A percentile compares a stretch with the other conserved stretches of the same genome.
Conservation (phyloP, 768 basidiomycete species). For the Tylopilus subfusipes region DNA sequence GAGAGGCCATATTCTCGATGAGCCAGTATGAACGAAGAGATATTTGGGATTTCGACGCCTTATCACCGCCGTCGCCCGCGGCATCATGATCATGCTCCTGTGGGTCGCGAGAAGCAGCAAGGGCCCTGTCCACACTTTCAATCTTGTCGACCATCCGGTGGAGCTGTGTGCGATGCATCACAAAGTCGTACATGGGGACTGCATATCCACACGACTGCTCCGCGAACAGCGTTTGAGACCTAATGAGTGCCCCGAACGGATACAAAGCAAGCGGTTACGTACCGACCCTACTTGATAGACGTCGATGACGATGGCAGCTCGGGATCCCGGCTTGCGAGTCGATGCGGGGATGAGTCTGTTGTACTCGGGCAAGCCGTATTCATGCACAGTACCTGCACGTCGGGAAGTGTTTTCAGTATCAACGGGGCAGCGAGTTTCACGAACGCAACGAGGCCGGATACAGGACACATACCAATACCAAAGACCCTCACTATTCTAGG, state of each 20-base stretch:
- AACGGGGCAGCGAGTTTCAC: too few relatives aligned
- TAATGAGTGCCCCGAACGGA: neutral
- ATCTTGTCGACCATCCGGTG: slow-evolving; percentile 37
- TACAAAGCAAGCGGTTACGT: slow-evolving; percentile 4
- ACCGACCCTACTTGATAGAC: slow-evolving; percentile 55
- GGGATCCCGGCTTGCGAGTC: slow-evolving; percentile 53
- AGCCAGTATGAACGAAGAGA: slow-evolving; percentile 56
- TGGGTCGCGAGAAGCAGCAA: slow-evolving; percentile 1
- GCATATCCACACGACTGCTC: slow-evolving; percentile 65
- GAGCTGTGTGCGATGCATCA: slow-evolving; percentile 52
- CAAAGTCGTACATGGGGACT: slow-evolving; percentile 60
- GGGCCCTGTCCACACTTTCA: slow-evolving; percentile 40
- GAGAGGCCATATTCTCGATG: slow-evolving; percentile 43
- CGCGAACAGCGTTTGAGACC: neutral
- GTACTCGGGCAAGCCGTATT: slow-evolving; percentile 63
- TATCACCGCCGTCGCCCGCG: neutral
- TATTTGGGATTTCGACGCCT: slow-evolving; percentile 10
- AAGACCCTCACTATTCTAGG: slow-evolving; percentile 57
- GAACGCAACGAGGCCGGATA: neutral
- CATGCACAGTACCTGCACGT: slow-evolving; percentile 51
- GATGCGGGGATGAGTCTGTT: slow-evolving; percentile 45
- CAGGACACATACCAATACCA: slow-evolving; percentile 44
- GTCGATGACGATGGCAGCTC: slow-evolving; percentile 57
- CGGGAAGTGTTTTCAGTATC: neutral
- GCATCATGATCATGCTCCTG: neutral